Base-by-base conservation (phyloP, 345 rosid genomes). In the Eutrema yunnanense region DNA sequence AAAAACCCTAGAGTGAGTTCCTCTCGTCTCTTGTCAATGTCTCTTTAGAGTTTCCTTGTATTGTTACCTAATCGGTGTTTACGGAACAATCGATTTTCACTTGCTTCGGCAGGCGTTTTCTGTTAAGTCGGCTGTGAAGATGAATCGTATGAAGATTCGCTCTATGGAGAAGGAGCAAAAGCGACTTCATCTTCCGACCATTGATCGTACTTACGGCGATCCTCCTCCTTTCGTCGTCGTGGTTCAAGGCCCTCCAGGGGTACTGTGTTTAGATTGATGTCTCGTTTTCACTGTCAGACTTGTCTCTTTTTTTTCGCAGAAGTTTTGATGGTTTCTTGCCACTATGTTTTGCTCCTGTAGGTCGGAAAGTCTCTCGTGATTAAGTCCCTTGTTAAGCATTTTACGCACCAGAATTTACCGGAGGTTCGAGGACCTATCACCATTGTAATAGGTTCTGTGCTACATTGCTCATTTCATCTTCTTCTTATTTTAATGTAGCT, bases 191-290 rank as follows among this genome's bases (percentile, higher is more conserved):
- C 44, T 92, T 49, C 97, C 97, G 1, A 67, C 74, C 3, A 85
- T 87, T 48, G 96, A 95, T 76, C 90, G 96, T 58, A 80, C 90
- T 69, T 92, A 92, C 22, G 89, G 96, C 7, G 92, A 85, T 72
- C 84, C 88, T 2, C 80, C 97, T 44, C 99, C 99, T 19, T 88
- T 62, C 67, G 96, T 95, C n/a, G 81, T 95, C 48, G 86, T 92
- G 4, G 96, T 95, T 43, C 99, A 95, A 47, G 99, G 97, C 3
- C 97, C 99, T 0, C 92, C 99, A 29, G 73, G 87, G 86, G 97
- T 95, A 69, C 54, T 57, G 64, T 53, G 22, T 34, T 73, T 48
- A 6, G 13, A 72, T 10, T 19, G 16, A 13, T 68, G 9, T 65
- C 0, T 10, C 19, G 33, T 33, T 22, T 14, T 67, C 67, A 40